These are phyloP conservation scores for Boletus reticulatus DNA, from an alignment of 768 basidiomycete species.

Conservation along the genomic window DNA sequence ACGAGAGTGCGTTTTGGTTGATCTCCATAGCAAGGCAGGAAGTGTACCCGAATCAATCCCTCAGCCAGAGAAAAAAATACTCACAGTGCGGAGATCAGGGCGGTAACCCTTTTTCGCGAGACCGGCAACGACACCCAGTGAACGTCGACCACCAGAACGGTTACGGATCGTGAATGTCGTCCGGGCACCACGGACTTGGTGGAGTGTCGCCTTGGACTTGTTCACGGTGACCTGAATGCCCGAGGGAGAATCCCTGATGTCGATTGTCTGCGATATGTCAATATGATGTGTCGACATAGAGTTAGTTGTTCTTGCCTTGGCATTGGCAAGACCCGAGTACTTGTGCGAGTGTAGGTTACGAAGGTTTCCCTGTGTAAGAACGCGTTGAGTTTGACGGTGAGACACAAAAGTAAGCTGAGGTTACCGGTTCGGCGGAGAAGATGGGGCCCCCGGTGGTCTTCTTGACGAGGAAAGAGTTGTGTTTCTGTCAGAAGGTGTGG, in stretches of 20 bases:
- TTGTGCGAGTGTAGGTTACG: conserved; percentile 89
- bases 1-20: conserved; percentile 64
- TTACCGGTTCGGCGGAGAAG: conserved; percentile 83
- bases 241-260: conserved; percentile 52
- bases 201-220: conserved; percentile 59
- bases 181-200: conserved; percentile 46
- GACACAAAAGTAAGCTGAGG: conserved; percentile 26
- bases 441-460: conserved; percentile 65
- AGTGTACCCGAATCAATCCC: too few relatives aligned
- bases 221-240: conserved; percentile 62
- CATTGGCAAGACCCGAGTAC: conserved; percentile 85
- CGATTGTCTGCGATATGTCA: conserved; percentile 51
- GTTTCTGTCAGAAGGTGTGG: conserved; percentile 47
- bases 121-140: conserved; percentile 60
- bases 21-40: neutral
- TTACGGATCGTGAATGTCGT: conserved; percentile 57
- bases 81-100: conserved; percentile 73
- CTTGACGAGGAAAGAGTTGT: conserved; percentile 87
- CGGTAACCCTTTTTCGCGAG: conserved; percentile 69
- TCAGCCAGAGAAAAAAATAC: conserved; percentile 28
- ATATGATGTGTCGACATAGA: neutral
- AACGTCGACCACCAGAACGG: conserved; percentile 69
- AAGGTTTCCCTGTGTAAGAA: conserved; percentile 67
- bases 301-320: conserved; percentile 50
- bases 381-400: conserved; percentile 3